Conservation (phyloP, 2,329 filamentous ascomycete genomes). For the Dothideomycetes sp. region DNA sequence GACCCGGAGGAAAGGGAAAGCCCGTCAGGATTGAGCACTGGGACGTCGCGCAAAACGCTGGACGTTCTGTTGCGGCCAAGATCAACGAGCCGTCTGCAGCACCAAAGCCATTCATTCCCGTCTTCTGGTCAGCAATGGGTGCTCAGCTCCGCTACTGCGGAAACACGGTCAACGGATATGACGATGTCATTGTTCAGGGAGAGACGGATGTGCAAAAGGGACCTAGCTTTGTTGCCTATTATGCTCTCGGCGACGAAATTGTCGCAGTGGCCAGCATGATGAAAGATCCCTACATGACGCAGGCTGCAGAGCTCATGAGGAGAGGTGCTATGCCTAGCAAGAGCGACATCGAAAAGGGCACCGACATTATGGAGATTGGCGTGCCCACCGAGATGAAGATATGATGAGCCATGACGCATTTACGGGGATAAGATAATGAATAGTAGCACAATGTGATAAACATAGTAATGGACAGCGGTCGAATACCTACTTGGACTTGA, state of each 20-base stretch:
- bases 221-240: constrained; percentile 80
- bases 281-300: constrained; percentile 74
- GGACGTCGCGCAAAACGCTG: constrained; percentile 94
- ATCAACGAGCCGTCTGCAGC: constrained; percentile 56
- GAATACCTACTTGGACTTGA: too few relatives aligned
- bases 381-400: constrained; percentile 36
- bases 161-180: constrained; percentile 71
- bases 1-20: constrained; percentile 67
- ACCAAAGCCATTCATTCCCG: constrained; percentile 69
- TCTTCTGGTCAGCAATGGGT: constrained; percentile 94
- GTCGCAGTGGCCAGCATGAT: constrained; percentile 89
- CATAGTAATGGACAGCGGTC: not conserved
- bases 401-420: constrained; percentile 11
- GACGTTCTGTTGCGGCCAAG: constrained; percentile 65
- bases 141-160: constrained; percentile 88
- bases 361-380: constrained; percentile 34
- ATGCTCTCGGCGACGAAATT: constrained; percentile 73
- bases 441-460: too few relatives aligned
- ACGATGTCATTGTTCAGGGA: constrained; percentile 73
- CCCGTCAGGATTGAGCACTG: constrained; percentile 88
- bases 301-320: constrained; percentile 77
- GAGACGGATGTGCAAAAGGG: constrained; percentile 47
- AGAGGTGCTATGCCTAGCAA: constrained; percentile 73
- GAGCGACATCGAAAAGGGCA: constrained; percentile 57
- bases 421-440: not conserved